Base-by-base conservation (phyloP, 495 filamentous ascomycete species). In the Evansstolkia leycettana region DNA sequence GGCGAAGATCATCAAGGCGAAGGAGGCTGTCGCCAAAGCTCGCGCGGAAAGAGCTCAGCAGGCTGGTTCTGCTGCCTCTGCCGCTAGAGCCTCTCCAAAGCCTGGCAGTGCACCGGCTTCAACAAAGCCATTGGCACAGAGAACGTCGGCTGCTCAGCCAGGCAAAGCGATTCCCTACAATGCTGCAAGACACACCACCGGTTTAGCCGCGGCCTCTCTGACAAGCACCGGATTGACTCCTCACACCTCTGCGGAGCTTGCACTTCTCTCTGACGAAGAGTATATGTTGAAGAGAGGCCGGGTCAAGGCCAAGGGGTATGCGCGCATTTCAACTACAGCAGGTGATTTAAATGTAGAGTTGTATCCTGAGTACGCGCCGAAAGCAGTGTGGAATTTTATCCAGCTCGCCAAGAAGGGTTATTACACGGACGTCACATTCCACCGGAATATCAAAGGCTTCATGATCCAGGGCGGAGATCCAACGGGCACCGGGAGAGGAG, bases 321-420 rank as follows among this genome's bases (percentile, higher is more conserved):
- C 83, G 10, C 75, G 85, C 12, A 73, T 99, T n/a, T 70, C 75
- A 17, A 96, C 90, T 2, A 84, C 73, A 31, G 66, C 78, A 9
- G 89, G 92, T 11, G 71, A 83, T 39, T 54, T 98, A 11, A 95
- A 84, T 46, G 59, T 99, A 45, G 87, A 95, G 45, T 65, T 99
- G n/a, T 78, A 83, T 35, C 78, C 90, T 7, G 90, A 95, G 50
- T 78, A 78, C 42, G 85, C 90, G 1, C 90, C 90, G 1, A 78
- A 78, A 41, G 87, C 90, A 3, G 90, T 95, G 13, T 99, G 86
- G 82, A 99, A 99, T 56, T 96, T 99, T 56, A 70, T 90, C 28
- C 78, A 83, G 33, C 67, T 99, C 7, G 73, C 87, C 7, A 82
- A 94, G 48, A 80, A 76, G 39, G 92, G 89, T 1, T 93, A 94